phyloP scores from a whole-genome alignment of 1,284 basidiomycete species.

The Coriolopsis trogii region DNA sequence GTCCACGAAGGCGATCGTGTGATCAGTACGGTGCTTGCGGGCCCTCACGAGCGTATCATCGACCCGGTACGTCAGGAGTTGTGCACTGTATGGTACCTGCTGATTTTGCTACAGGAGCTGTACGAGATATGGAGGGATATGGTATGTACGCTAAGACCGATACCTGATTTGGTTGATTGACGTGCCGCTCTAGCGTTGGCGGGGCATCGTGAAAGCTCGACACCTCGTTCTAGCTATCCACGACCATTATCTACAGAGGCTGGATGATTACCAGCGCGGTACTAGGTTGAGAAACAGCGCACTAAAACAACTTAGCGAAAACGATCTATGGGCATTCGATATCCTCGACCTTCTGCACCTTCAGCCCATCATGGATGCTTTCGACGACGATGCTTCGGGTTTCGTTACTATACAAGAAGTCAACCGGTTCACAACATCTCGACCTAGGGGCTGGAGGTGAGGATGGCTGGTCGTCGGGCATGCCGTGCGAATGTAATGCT shows the following conservation, averaged over 20 bases:
- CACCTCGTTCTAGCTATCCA: conserved; percentile 39
- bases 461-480: conserved; percentile 1
- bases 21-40: conserved; percentile 27
- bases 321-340: conserved; percentile 44
- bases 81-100: background rate
- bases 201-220: conserved; percentile 37
- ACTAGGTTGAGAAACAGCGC: conserved; percentile 1
- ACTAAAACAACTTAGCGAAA: conserved; percentile 35
- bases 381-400: conserved; percentile 53
- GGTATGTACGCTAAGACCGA: conserved; percentile 18
- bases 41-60: conserved; percentile 33
- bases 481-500: background rate
- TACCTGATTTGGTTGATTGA: background rate
- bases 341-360: conserved; percentile 45
- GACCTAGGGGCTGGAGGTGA: conserved; percentile 33
- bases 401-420: conserved; percentile 52
- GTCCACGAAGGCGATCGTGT: conserved; percentile 29
- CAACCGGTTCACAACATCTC: conserved; percentile 41
- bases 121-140: conserved; percentile 35
- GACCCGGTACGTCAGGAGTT: conserved; percentile 24
- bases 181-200: conserved; percentile 33
- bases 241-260: conserved; percentile 37
- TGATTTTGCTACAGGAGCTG: conserved; percentile 13
- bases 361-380: conserved; percentile 47
- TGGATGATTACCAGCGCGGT: conserved; percentile 10